These are phyloP conservation scores for Paecilomyces formosus DNA, from an alignment of 2,329 filamentous ascomycete species.

Conservation along the genomic window DNA sequence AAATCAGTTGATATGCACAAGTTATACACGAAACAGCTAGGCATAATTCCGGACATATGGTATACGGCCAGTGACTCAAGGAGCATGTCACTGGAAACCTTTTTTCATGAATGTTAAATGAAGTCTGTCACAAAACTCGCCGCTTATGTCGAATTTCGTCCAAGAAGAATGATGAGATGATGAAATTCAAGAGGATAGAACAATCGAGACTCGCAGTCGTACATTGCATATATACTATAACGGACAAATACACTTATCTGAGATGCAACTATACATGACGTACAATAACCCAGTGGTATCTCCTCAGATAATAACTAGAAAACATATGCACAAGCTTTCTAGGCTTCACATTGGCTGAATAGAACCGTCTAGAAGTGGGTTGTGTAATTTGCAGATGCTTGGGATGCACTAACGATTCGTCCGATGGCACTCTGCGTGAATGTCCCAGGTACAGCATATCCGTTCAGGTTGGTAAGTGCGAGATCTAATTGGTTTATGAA, in stretches of 20 bases:
- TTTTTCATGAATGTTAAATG: no score
- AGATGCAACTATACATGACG: not conserved
- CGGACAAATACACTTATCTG: not conserved
- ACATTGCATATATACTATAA: not conserved
- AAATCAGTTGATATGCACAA: no score
- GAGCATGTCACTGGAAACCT: no score
- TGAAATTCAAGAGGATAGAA: not conserved
- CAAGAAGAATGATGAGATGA: no score
- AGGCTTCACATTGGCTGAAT: not conserved
- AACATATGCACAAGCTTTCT: not conserved
- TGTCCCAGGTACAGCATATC: not conserved
- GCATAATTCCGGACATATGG: no score
- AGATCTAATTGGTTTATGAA: not conserved
- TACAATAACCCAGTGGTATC: not conserved
- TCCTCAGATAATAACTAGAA: not conserved
- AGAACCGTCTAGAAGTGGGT: not conserved
- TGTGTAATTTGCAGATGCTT: not conserved
- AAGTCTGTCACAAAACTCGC: no score
- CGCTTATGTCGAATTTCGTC: no score
- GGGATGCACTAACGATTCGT: not conserved
- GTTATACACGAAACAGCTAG: no score
- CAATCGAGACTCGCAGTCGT: not conserved
- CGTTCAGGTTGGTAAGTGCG: not conserved
- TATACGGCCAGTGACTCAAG: no score
- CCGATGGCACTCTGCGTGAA: not conserved